Conservation (phyloP, 768 basidiomycete species). For the Guyanaporus albipodus region DNA sequence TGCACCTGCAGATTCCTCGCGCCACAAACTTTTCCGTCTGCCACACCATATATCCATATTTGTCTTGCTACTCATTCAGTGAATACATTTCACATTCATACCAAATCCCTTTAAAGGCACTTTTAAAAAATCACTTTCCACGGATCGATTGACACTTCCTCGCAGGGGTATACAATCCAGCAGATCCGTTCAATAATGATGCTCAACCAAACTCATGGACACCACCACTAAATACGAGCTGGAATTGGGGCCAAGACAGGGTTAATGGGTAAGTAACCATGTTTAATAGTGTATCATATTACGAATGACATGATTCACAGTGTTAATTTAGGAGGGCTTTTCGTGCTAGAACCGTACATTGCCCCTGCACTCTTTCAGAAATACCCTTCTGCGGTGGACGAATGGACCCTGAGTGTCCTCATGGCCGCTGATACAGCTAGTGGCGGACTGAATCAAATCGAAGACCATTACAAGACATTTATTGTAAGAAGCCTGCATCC, state of each 20-base stretch:
- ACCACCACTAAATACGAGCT: conserved; percentile 70
- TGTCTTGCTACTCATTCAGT: background rate
- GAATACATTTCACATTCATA: background rate
- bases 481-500: conserved; percentile 49
- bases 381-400: conserved; percentile 55
- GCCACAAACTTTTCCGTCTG: background rate
- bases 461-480: conserved; percentile 78
- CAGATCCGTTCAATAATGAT: conserved; percentile 70
- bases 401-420: conserved; percentile 61
- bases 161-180: conserved; percentile 61
- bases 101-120: background rate
- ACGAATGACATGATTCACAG: conserved; percentile 26
- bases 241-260: conserved; percentile 63
- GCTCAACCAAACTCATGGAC: conserved; percentile 79
- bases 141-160: conserved; percentile 3
- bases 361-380: conserved; percentile 58
- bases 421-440: conserved; percentile 62
- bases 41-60: background rate
- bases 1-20: background rate
- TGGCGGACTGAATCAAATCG: conserved; percentile 64
- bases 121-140: background rate
- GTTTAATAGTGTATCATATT: conserved; percentile 1
- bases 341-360: conserved; percentile 79
- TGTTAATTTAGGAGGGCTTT: conserved; percentile 72
- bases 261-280: conserved; percentile 49